A percentile compares a stretch with the other conserved stretches of the same genome.
Evolutionary conservation across 2,329 filamentous ascomycete genomes (phyloP).

Genomic region (Diaporthe eres): DNA sequence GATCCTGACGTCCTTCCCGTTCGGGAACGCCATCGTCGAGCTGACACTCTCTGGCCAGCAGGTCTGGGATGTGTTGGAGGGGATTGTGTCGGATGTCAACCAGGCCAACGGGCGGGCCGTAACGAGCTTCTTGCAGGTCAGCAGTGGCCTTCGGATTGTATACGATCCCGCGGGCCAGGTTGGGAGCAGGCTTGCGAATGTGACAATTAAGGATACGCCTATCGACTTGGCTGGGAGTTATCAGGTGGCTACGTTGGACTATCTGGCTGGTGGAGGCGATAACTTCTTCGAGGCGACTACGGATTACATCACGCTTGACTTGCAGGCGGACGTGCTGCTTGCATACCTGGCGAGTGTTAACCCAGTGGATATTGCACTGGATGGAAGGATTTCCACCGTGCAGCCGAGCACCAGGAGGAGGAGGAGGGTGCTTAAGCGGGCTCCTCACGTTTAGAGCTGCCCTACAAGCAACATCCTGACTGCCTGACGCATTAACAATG

Average conservation of each 20-base stretch:
- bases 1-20: constrained; percentile 75
- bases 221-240: constrained; percentile 64
- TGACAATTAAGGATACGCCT: constrained; percentile 63
- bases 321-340: constrained; percentile 64
- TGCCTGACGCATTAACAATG: not conserved
- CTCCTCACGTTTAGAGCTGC: not conserved
- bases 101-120: constrained; percentile 66
- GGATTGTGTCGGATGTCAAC: constrained; percentile 68
- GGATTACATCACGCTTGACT: constrained; percentile 60
- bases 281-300: constrained; percentile 62
- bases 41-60: constrained; percentile 66
- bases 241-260: constrained; percentile 73
- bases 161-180: constrained; percentile 67
- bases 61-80: constrained; percentile 71
- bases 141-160: constrained; percentile 66
- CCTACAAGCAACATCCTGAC: too few species aligned
- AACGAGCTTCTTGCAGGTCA: constrained; percentile 74
- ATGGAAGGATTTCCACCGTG: constrained; percentile 53
- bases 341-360: constrained; percentile 55
- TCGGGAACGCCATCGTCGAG: constrained; percentile 75
- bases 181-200: constrained; percentile 65
- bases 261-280: constrained; percentile 73
- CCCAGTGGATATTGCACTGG: constrained; percentile 56
- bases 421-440: not conserved
- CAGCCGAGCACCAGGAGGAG: not conserved